phyloP scores from a whole-genome alignment of 768 basidiomycete species.

The Russula griseocarnosa region DNA sequence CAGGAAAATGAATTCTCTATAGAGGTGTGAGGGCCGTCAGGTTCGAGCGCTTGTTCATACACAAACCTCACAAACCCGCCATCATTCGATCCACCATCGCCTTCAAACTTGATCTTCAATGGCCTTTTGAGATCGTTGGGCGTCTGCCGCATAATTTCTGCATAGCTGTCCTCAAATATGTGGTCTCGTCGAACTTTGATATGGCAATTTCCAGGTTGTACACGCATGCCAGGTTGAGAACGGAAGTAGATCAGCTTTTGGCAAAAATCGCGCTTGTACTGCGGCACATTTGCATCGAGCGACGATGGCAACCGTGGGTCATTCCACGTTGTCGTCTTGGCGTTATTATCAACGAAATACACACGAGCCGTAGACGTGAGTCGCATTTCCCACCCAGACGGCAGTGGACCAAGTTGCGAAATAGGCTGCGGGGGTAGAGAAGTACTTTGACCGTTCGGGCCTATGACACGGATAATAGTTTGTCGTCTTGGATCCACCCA shows the following conservation, averaged over 20 bases:
- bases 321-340: constrained; percentile 99
- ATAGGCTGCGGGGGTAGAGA: constrained; percentile 92
- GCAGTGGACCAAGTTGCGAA: constrained; percentile 92
- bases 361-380: constrained; percentile 96
- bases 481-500: constrained; percentile 99
- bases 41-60: not conserved
- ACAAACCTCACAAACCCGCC: constrained; percentile 91
- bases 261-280: constrained; percentile 99
- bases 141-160: constrained; percentile 99
- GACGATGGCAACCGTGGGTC: constrained; percentile 95
- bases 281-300: constrained; percentile 93
- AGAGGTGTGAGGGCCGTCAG: constrained; percentile 17
- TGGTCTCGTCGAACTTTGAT: constrained; percentile 97
- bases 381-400: constrained; percentile 99
- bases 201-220: constrained; percentile 98
- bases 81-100: constrained; percentile 98
- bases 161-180: constrained; percentile 99
- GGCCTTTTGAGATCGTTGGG: constrained; percentile 98
- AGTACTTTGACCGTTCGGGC: constrained; percentile 83
- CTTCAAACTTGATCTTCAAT: constrained; percentile 99
- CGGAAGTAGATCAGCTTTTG: constrained; percentile 99
- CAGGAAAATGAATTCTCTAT: constrained; percentile 99
- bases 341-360: constrained; percentile 99
- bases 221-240: constrained; percentile 95
- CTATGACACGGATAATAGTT: constrained; percentile 95